Percentiles rank a stretch among this genome's conserved stretches.
These are phyloP conservation scores for Cladosporium velox DNA, from an alignment of 2,329 filamentous ascomycete species.

Conservation along the genomic window DNA sequence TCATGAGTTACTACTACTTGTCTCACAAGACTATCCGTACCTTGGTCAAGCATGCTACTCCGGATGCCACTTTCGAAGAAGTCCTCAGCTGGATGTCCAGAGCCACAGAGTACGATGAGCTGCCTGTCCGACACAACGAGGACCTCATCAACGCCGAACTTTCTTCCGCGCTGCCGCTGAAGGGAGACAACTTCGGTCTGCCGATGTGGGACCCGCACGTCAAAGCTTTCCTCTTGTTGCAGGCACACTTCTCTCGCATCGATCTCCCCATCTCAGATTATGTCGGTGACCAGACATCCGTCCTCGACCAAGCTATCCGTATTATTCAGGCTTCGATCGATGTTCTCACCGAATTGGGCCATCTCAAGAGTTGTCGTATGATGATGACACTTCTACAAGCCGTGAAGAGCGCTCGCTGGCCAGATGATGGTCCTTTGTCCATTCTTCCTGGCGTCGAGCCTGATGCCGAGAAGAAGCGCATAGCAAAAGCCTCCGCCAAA, in stretches of 20 bases:
- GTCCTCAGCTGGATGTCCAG: slow-evolving; percentile 89
- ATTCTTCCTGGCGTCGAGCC: slow-evolving; percentile 73
- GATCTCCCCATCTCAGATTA: slow-evolving; percentile 95
- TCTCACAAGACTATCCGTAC: slow-evolving; percentile 93
- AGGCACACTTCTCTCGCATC: slow-evolving; percentile 92
- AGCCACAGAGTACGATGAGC: slow-evolving; percentile 94
- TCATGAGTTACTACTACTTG: slow-evolving; percentile 98
- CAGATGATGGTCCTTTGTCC: slow-evolving; percentile 73
- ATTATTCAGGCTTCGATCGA: slow-evolving; percentile 96
- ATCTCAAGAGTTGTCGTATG: slow-evolving; percentile 72
- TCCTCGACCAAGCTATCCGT: slow-evolving; percentile 94
- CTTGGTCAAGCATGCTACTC: slow-evolving; percentile 74
- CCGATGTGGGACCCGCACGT: slow-evolving; percentile 99
- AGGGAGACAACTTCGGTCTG: slow-evolving; percentile 63
- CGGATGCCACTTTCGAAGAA: slow-evolving; percentile 74
- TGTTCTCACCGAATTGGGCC: slow-evolving; percentile 85
- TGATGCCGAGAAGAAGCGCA: slow-evolving; percentile 47
- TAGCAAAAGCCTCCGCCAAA: slow-evolving; percentile 37
- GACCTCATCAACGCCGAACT: slow-evolving; percentile 94
- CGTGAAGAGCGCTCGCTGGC: slow-evolving; percentile 92
- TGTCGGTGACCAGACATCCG: slow-evolving; percentile 84
- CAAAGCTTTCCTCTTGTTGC: slow-evolving; percentile 89
- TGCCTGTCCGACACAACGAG: slow-evolving; percentile 96
- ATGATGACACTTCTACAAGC: slow-evolving; percentile 88
- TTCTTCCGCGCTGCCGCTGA: slow-evolving; percentile 75